Evolutionary conservation across 805 yeast species (phyloP).

Genomic region (Starmerella sp.): DNA sequence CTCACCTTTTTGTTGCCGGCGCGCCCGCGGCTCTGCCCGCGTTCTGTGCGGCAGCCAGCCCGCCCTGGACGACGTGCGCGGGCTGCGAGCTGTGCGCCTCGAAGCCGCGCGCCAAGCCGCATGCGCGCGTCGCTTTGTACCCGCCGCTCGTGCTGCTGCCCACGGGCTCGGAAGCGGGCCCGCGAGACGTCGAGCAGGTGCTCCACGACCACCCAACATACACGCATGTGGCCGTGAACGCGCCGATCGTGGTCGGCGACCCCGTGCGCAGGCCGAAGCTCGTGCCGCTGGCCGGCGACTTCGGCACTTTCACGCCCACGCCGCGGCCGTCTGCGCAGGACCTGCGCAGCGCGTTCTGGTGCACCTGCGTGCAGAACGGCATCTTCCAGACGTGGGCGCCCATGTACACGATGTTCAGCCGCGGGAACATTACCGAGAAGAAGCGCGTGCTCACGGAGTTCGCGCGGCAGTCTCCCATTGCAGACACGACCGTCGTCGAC

Average conservation of each 20-base stretch:
- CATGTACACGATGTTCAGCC: conserved; percentile 68
- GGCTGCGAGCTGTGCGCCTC: conserved; percentile 9
- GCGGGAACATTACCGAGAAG: conserved; percentile 80
- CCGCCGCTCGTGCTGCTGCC: conserved; percentile 56
- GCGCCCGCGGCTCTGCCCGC: background rate
- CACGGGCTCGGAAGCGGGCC: conserved; percentile 29
- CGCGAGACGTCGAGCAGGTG: background rate
- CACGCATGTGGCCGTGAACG: conserved; percentile 61
- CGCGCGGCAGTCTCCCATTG: conserved; percentile 22
- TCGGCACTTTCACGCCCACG: conserved; percentile 34
- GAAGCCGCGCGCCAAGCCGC: background rate
- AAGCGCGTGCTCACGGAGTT: conserved; percentile 40
- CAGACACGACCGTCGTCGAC: conserved; percentile 45
- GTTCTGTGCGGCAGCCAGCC: background rate
- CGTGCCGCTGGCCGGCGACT: conserved; percentile 51
- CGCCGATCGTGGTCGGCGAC: conserved; percentile 48
- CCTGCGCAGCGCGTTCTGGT: conserved; percentile 56
- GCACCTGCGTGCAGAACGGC: conserved; percentile 57
- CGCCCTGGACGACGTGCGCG: background rate
- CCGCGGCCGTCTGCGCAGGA: conserved; percentile 36
- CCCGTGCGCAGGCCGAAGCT: conserved; percentile 56
- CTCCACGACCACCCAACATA: conserved; percentile 24
- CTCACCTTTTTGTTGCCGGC: conserved; percentile 6
- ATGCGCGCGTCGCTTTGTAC: conserved; percentile 41
- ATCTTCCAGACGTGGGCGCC: conserved; percentile 79